phyloP scores from a whole-genome alignment of 2,329 filamentous ascomycete genomes.

The Hypoxylon sp. region DNA sequence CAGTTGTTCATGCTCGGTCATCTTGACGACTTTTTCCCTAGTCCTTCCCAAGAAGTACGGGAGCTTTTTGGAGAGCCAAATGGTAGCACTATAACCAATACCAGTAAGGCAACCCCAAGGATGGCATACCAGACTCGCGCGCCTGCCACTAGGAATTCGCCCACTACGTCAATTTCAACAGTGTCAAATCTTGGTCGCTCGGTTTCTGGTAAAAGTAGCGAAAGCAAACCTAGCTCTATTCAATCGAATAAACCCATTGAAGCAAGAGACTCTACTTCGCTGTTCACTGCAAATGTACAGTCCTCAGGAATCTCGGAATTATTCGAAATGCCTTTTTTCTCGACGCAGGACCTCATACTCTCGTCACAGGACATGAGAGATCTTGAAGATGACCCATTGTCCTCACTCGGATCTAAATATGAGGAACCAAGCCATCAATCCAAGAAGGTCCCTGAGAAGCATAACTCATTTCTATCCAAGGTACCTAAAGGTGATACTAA shows the following conservation, averaged over 20 bases:
- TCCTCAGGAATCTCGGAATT: conserved; percentile 20
- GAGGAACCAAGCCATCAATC: neutral
- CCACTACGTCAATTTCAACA: conserved; percentile 2
- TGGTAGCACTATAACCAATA: conserved; percentile 46
- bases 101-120: conserved; percentile 44
- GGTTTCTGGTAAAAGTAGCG: neutral
- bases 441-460: neutral
- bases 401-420: conserved; percentile 32
- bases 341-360: conserved; percentile 63
- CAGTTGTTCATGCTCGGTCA: conserved; percentile 66
- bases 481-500: neutral
- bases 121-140: conserved; percentile 25
- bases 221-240: neutral
- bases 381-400: conserved; percentile 53
- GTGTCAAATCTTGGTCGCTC: conserved; percentile 3
- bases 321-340: conserved; percentile 56
- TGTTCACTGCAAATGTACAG: neutral
- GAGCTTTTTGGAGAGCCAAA: conserved; percentile 63
- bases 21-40: conserved; percentile 69
- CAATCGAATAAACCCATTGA: conserved; percentile 2
- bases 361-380: conserved; percentile 65
- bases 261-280: conserved; percentile 6
- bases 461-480: neutral
- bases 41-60: conserved; percentile 68
- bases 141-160: neutral